Evolutionary conservation across 768 basidiomycete species (phyloP), one percentile per base, ranked within the genome.

Genomic region (Heimioporus sp.): DNA sequence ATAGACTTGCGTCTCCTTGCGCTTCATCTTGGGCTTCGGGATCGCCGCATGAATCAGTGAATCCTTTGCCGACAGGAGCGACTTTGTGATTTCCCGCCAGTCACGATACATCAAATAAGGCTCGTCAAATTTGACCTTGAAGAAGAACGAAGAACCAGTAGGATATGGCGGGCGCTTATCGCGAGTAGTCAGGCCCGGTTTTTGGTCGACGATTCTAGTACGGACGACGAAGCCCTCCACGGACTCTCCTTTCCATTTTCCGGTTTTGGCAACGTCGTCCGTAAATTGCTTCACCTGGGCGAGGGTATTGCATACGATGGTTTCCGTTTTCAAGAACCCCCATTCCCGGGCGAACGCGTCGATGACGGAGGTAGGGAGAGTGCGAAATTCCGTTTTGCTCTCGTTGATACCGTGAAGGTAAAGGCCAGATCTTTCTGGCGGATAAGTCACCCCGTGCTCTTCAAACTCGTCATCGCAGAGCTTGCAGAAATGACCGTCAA

Each of bases 91-190:
- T 70, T 98, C 96, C 49, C 96, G 80, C 93, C 94, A 98, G 65
- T 95, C 91, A 49, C 97, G 87, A 72, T 97, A 98, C 85, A 96
- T 95, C 80, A 98, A 85, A 67, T 99, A 99, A 3, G 96, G 96
- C 64, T 98, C 92, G 69, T 98, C 94, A 69, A 98, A 98, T 67
- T 99, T 99, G 73, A 98, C 80, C 66, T 99, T 99, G 85, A 97
- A 98, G 80, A 99, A 98, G 77, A 98, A 96, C 0, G 92, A 87
- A 2, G 88, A 83, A 30, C 87, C 91, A 1, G 85, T 70, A 0
- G 76, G 67, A 64, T 98, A 97, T 1, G 93, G 94, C 1, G 81
- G 78, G 19, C 66, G 60, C 49, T 54, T 62, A 42, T 61, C 62
- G 28, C 60, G 67, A 46, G 66, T 69, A 0, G 64, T 53, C 10